Evolutionary conservation across 2,329 filamentous ascomycete species (phyloP).

Genomic region (Xenosphaeropsis pyriputrescens): DNA sequence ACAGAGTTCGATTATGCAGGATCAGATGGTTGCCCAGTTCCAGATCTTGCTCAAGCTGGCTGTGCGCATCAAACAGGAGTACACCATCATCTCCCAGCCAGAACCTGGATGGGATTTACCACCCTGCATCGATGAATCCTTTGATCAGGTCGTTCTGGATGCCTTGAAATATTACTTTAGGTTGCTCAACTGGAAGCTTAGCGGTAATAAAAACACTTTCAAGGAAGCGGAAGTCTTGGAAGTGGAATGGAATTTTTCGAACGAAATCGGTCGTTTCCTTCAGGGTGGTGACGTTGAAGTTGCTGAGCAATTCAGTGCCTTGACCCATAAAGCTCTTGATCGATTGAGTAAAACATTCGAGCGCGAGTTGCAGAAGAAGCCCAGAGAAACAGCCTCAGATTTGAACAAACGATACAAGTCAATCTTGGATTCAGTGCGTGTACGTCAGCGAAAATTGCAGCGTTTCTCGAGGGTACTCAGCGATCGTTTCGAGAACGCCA

Average conservation of each 20-base stretch:
- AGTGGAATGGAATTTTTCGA: conserved; percentile 96
- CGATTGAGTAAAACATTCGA: conserved; percentile 86
- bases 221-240: conserved; percentile 96
- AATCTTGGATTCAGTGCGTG: conserved; percentile 86
- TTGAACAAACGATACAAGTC: conserved; percentile 98
- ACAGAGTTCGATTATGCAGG: conserved; percentile 84
- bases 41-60: conserved; percentile 85
- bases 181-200: conserved; percentile 95
- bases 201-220: conserved; percentile 97
- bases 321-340: conserved; percentile 85
- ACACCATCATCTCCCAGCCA: conserved; percentile 67
- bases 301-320: conserved; percentile 87
- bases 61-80: conserved; percentile 83
- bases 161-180: conserved; percentile 97
- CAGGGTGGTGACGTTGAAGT: conserved; percentile 91
- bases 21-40: conserved; percentile 96
- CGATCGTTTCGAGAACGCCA: conserved; percentile 91
- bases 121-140: conserved; percentile 91
- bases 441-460: conserved; percentile 90
- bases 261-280: conserved; percentile 82
- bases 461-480: conserved; percentile 84
- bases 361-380: conserved; percentile 70
- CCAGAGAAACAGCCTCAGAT: conserved; percentile 69
- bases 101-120: conserved; percentile 92
- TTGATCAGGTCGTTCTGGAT: conserved; percentile 82